Percentiles rank a stretch among this genome's conserved stretches.
Conservation (phyloP, 192 early-diverging fungal genomes). For the Backusella australiensis region DNA sequence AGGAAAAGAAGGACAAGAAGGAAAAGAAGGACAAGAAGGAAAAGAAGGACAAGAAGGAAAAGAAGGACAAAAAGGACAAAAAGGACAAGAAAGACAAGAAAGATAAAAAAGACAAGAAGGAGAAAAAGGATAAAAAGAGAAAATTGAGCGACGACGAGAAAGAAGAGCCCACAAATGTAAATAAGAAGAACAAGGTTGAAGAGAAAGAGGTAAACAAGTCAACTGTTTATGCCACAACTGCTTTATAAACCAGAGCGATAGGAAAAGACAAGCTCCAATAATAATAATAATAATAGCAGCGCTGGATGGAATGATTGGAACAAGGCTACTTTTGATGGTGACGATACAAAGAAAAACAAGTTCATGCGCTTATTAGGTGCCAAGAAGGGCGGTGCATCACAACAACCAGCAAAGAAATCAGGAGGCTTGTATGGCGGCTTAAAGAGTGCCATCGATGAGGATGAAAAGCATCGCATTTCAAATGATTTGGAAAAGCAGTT, state of each 20-base stretch:
- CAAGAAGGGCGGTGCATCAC: conserved; percentile 38
- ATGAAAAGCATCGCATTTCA: conserved; percentile 46
- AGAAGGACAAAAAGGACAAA: conserved; percentile 1
- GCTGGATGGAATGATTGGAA: conserved; percentile 65
- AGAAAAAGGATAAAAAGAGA: conserved; percentile 27
- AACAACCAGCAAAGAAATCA: conserved; percentile 25
- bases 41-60: conserved; percentile 28
- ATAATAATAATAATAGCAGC: not conserved
- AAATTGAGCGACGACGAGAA: conserved; percentile 1
- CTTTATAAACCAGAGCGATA: conserved; percentile 9
- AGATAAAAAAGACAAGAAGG: conserved; percentile 38
- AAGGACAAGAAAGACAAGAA: conserved; percentile 32
- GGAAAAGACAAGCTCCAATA: not conserved
- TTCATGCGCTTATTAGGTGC: conserved; percentile 62
- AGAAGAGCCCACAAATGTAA: not conserved
- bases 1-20: not conserved
- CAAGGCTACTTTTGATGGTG: conserved; percentile 54
- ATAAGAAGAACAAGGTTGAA: conserved; percentile 21
- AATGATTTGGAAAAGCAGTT: conserved; percentile 62
- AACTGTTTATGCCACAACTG: not conserved
- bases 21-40: conserved; percentile 10
- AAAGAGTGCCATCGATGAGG: conserved; percentile 50
- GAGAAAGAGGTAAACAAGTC: conserved; percentile 27
- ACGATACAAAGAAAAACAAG: conserved; percentile 56
- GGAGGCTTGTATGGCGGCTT: conserved; percentile 44